Evolutionary conservation across 768 basidiomycete species (phyloP).

Genomic region (Kwoniella dejecticola): DNA sequence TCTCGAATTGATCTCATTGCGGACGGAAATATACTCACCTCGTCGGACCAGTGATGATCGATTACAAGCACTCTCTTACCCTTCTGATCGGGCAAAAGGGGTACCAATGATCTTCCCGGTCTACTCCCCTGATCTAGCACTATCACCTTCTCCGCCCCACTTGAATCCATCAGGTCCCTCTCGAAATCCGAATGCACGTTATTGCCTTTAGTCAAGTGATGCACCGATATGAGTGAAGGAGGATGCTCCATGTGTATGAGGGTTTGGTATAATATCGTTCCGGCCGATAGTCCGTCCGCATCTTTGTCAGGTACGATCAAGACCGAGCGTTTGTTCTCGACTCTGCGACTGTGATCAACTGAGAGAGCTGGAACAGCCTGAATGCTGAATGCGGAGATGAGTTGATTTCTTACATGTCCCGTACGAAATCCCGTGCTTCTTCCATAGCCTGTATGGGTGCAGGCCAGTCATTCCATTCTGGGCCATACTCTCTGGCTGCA

Average conservation of each 20-base stretch:
- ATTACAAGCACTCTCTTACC: conserved; percentile 55
- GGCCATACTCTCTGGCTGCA: conserved; percentile 30
- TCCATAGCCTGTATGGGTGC: conserved; percentile 52
- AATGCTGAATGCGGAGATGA: no score
- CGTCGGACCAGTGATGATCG: conserved; percentile 60
- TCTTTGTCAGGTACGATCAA: conserved; percentile 61
- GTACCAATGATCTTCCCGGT: conserved; percentile 55
- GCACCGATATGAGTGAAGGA: conserved; percentile 50
- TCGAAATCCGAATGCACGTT: conserved; percentile 58
- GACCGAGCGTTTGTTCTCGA: conserved; percentile 34
- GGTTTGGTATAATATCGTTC: conserved; percentile 57
- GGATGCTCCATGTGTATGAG: conserved; percentile 57
- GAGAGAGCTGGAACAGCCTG: background rate
- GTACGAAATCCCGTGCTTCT: conserved; percentile 51
- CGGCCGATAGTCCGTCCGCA: conserved; percentile 56
- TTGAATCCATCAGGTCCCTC: conserved; percentile 46
- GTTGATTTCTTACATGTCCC: conserved; percentile 48
- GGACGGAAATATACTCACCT: conserved; percentile 34
- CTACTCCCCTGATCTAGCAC: conserved; percentile 61
- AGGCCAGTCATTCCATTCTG: conserved; percentile 55
- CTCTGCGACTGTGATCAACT: conserved; percentile 17
- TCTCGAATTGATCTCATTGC: no score
- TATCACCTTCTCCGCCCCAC: conserved; percentile 55
- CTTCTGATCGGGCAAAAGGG: conserved; percentile 17
- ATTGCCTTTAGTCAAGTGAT: conserved; percentile 59